Percentiles rank a stretch among this genome's conserved stretches.
These are phyloP conservation scores for Citeromyces hawaiiensis DNA, from an alignment of 1,139 yeast genomes.

Conservation along the genomic window DNA sequence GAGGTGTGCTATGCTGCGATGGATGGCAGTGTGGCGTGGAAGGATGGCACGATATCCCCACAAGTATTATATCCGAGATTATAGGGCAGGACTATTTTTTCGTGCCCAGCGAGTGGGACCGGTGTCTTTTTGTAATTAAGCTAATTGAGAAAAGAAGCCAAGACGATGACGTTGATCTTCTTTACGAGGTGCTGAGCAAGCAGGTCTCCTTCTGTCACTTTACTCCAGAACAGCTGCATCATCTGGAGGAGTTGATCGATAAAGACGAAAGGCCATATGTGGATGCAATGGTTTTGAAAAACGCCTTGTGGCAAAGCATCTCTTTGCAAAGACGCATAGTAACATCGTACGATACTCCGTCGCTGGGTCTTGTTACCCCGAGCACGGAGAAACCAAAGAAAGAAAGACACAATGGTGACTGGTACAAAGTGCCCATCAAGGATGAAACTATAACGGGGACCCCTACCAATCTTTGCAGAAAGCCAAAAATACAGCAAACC, in stretches of 20 bases:
- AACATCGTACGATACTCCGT: constrained; percentile 10
- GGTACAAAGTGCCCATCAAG: constrained; percentile 24
- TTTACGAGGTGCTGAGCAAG: constrained; percentile 20
- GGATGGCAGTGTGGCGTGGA: constrained; percentile 30
- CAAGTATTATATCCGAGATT: constrained; percentile 24
- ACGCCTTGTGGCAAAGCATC: constrained; percentile 33
- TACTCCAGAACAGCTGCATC: constrained; percentile 28
- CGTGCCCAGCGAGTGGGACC: constrained; percentile 38
- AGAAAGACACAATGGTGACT: constrained; percentile 7
- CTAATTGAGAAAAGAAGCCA: constrained; percentile 20
- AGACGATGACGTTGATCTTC: constrained; percentile 9
- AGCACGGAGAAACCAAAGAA: constrained; percentile 12
- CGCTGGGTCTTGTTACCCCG: constrained; percentile 12
- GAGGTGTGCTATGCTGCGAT: constrained; percentile 28
- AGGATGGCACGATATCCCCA: constrained; percentile 33
- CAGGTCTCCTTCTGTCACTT: constrained; percentile 32
- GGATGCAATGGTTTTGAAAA: constrained; percentile 21
- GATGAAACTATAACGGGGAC: constrained; percentile 27
- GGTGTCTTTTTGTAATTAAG: constrained; percentile 29
- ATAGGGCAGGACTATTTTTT: constrained; percentile 34
- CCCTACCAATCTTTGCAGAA: constrained; percentile 8
- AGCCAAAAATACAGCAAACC: constrained; percentile 4
- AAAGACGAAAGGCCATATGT: constrained; percentile 20
- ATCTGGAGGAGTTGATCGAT: constrained; percentile 24
- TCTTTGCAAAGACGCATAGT: constrained; percentile 23